Evolutionary conservation across 331 rosid genomes (phyloP).

Genomic region (Rhamnella rubrinervis): DNA sequence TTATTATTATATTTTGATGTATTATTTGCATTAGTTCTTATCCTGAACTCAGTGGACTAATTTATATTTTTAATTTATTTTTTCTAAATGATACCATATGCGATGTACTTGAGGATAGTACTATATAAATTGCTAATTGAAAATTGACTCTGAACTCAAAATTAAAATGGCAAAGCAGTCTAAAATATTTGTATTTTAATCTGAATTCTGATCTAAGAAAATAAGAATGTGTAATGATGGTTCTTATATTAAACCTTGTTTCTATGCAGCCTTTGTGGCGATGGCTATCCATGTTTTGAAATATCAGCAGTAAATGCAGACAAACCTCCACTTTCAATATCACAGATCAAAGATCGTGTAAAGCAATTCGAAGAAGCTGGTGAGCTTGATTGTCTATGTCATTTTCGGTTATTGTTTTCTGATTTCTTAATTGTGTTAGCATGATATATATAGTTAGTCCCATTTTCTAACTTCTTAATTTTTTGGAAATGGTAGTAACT

Average conservation of each 20-base stretch:
- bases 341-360: slow-evolving; percentile 74
- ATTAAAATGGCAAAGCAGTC: not conserved
- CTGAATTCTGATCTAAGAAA: not conserved
- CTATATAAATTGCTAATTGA: too few species aligned
- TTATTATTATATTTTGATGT: too few species aligned
- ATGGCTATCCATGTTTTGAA: slow-evolving; percentile 83
- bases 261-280: slow-evolving; percentile 73
- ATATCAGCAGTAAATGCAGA: slow-evolving; percentile 92
- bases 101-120: too few species aligned
- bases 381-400: slow-evolving; percentile 36
- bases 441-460: too few species aligned
- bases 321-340: slow-evolving; percentile 78
- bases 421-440: not conserved
- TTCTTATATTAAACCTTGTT: slow-evolving; percentile 16
- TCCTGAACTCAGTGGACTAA: too few species aligned
- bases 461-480: too few species aligned
- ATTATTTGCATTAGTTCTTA: too few species aligned
- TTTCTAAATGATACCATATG: too few species aligned
- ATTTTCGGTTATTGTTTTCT: not conserved
- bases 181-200: not conserved
- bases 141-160: too few species aligned
- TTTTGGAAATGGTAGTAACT: too few species aligned
- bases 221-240: slow-evolving; percentile 8
- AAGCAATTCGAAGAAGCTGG: slow-evolving; percentile 81
- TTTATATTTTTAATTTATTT: too few species aligned